Base-by-base conservation (phyloP, 345 rosid species). In the Citrus medica region DNA sequence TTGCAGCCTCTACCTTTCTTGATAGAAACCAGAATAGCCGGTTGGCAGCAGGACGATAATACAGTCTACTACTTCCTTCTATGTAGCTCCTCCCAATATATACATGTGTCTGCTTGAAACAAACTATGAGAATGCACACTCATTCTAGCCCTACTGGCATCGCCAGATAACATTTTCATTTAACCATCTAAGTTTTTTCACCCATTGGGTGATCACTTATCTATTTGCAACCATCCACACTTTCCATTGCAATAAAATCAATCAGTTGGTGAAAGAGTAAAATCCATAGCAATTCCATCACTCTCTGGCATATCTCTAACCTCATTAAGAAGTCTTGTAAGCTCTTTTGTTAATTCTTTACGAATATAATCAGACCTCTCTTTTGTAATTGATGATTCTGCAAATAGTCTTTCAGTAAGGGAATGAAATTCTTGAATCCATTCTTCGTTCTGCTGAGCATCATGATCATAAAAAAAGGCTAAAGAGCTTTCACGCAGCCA, bases 251-350 rank as follows among this genome's bases (percentile, higher is more conserved):
- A 63, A 40, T 28, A 35, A 53, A 19, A 59, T 82, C 64, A 83
- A n/a, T 79, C 81, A 77, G 79, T 79, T 63, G 88, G 87, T 6
- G 88, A 83, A 67, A 84, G 78, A 8, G 79, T 74, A 77, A 82
- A 77, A 67, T 83, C 87, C 85, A 80, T 70, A 16, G 85, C 80
- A n/a, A 80, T 73, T 64, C 81, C 83, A 69, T 82, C 88, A 48
- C 74, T 82, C 69, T 84, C 85, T 7, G 87, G 85, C 85, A 80
- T 86, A 60, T 82, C 77, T 82, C 85, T 82, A 73, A 86, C 85
- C 67, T 82, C 87, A 75, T 67, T 64, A 48, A 86, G 79, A 59
- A 86, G 86, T 75, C 82, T 84, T 25, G 75, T 78, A 48, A 84
- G 75, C 56, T 83, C 85, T 71, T 79, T 87, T 69, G 79, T 74